Evolutionary conservation across 768 basidiomycete species (phyloP).

Genomic region (Leccinum subtestaceum): DNA sequence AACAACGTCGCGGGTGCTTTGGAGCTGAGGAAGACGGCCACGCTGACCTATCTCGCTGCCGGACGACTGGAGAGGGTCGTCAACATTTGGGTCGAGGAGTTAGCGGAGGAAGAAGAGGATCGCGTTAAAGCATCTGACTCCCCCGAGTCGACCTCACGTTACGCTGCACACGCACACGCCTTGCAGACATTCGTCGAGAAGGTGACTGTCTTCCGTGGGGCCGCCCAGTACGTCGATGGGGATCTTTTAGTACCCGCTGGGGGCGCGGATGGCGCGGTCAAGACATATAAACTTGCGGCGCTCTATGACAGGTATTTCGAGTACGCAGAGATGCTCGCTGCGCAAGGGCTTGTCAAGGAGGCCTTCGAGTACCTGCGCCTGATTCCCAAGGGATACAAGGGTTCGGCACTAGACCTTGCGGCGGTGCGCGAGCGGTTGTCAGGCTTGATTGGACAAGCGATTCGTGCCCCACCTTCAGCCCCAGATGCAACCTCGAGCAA

Average conservation of each 20-base stretch:
- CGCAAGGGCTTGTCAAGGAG: constrained; percentile 85
- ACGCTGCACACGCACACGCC: constrained; percentile 79
- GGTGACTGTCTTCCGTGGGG: constrained; percentile 89
- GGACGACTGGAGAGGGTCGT: constrained; percentile 84
- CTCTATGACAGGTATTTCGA: constrained; percentile 95
- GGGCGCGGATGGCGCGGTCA: constrained; percentile 40
- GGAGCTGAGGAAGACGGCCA: constrained; percentile 81
- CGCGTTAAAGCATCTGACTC: constrained; percentile 41
- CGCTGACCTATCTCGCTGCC: constrained; percentile 90
- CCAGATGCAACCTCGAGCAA: constrained; percentile 30
- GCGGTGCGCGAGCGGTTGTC: constrained; percentile 47
- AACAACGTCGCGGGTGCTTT: constrained; percentile 35
- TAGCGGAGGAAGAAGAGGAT: constrained; percentile 76
- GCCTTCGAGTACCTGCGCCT: constrained; percentile 77
- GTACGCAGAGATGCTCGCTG: constrained; percentile 88
- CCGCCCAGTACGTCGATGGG: constrained; percentile 73
- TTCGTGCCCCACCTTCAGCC: constrained; percentile 28
- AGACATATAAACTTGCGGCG: constrained; percentile 77
- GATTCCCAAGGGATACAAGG: constrained; percentile 77
- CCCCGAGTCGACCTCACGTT: constrained; percentile 49
- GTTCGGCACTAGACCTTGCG: constrained; percentile 45
- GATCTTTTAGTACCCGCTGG: constrained; percentile 51
- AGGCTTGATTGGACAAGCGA: constrained; percentile 33
- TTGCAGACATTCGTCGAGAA: constrained; percentile 96
- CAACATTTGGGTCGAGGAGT: constrained; percentile 89